These are phyloP conservation scores for Bipolaris sorokiniana DNA, from an alignment of 2,329 filamentous ascomycete genomes.

Conservation along the genomic window DNA sequence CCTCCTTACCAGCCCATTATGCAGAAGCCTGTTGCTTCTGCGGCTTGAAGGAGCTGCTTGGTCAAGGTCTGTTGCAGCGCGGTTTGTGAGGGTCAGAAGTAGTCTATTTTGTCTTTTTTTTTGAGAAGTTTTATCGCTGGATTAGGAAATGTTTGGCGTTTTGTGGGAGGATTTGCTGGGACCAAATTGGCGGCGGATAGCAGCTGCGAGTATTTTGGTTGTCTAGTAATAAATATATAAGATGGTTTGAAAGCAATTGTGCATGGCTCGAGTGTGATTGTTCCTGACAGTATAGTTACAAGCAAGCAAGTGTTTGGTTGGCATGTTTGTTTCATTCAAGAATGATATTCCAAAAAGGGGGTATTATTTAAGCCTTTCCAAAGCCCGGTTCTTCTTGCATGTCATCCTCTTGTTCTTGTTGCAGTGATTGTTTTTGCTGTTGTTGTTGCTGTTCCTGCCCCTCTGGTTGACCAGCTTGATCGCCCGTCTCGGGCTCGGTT, in stretches of 20 bases:
- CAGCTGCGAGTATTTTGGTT: background rate
- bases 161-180: background rate
- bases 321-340: background rate
- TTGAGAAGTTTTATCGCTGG: background rate
- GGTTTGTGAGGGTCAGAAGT: background rate
- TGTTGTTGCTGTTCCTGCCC: background rate
- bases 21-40: conserved; percentile 39
- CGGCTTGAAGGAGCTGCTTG: conserved; percentile 26
- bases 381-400: conserved; percentile 37
- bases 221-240: background rate
- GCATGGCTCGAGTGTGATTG: background rate
- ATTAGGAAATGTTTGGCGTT: background rate
- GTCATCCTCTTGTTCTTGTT: conserved; percentile 10
- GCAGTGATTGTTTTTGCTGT: background rate
- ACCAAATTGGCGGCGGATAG: background rate
- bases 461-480: background rate
- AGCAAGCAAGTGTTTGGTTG: background rate
- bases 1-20: conserved; percentile 43
- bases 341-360: background rate
- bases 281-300: background rate
- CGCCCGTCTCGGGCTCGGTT: conserved; percentile 26
- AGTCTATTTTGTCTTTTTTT: background rate
- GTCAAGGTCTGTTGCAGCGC: background rate
- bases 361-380: conserved; percentile 35
- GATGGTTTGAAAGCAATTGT: background rate